Conservation (phyloP, 441 rosid genomes). For the Populus tomentosa region DNA sequence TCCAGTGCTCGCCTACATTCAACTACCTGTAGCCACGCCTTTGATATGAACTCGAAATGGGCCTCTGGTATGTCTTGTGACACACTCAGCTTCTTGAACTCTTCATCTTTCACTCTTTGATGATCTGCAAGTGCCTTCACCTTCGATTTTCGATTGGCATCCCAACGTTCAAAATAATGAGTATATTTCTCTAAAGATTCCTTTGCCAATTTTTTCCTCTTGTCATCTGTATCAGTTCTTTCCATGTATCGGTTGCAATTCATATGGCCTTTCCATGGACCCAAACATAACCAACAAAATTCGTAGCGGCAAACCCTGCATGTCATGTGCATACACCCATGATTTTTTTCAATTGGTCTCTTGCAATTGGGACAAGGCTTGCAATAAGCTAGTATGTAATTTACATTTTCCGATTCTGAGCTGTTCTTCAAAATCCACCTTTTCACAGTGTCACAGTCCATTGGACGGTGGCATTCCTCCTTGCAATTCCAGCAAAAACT, state of each 20-base stretch:
- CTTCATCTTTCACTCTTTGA: conserved; percentile 28
- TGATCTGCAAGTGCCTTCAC: conserved; percentile 43
- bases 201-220: conserved; percentile 46
- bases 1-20: conserved; percentile 72
- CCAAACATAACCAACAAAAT: conserved; percentile 85
- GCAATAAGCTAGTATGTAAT: conserved; percentile 55
- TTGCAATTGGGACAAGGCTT: conserved; percentile 83
- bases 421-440: conserved; percentile 63
- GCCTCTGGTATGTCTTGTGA: conserved; percentile 36
- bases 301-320: conserved; percentile 50
- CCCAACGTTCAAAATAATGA: conserved; percentile 81
- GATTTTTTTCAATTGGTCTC: conserved; percentile 72
- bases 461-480: conserved; percentile 79
- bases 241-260: conserved; percentile 21
- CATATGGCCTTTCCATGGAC: conserved; percentile 36
- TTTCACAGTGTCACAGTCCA: conserved; percentile 58
- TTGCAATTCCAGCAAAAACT: conserved; percentile 72
- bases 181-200: conserved; percentile 54
- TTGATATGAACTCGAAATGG: conserved; percentile 48
- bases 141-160: conserved; percentile 51
- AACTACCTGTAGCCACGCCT: conserved; percentile 73
- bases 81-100: conserved; percentile 41
- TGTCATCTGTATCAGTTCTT: conserved; percentile 17
- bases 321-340: conserved; percentile 67
- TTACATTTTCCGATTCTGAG: conserved; percentile 67